Base-by-base conservation (phyloP, 2,329 filamentous ascomycete species). In the Hansfordia pulvinata region DNA sequence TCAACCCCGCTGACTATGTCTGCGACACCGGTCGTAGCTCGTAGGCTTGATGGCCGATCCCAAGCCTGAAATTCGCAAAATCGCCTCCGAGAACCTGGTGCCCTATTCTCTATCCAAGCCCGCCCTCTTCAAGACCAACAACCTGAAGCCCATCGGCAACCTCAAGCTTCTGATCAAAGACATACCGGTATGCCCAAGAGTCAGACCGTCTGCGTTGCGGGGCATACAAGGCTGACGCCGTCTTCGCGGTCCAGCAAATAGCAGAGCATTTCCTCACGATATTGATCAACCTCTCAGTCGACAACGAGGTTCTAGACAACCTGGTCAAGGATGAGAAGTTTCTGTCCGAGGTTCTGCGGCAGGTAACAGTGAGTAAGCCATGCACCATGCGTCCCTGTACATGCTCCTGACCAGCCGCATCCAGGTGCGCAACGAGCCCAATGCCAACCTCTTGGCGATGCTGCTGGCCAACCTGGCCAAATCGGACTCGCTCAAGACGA, bases 1-100 rank as follows among this genome's bases (percentile, higher is more conserved):
- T n/a, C n/a, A n/a, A n/a, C n/a, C n/a, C n/a, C n/a, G n/a, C n/a
- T n/a, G n/a, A n/a, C n/a, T n/a, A n/a, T n/a, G n/a, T n/a, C n/a
- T n/a, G n/a, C n/a, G n/a, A n/a, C n/a, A n/a, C n/a, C 33, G 35
- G 14, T 30, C 20, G 25, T 40, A 93, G 83, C 73, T 93, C 28
- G 84, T 94, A 34, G 84, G 85, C 50, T 94, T 96, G 55, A 80
- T 96, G 32, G 79, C 82, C 53, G 79, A 93, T 56, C 82, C 82
- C 33, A 93, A 92, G 49, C 83, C 84, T 21, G 81, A 93, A 49
- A 84, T 96, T 37, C 75, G 90, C 41, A 75, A 83, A 49, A 67
- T 88, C 39, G 86, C 86, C 25, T 73, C 77, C 28, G 85, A 93
- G 52, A 81, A 92, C 41, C 65, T 94, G 19, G 75, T 94, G 23